phyloP scores from a whole-genome alignment of 1,284 basidiomycete species.

The Ceratobasidium sp. region DNA sequence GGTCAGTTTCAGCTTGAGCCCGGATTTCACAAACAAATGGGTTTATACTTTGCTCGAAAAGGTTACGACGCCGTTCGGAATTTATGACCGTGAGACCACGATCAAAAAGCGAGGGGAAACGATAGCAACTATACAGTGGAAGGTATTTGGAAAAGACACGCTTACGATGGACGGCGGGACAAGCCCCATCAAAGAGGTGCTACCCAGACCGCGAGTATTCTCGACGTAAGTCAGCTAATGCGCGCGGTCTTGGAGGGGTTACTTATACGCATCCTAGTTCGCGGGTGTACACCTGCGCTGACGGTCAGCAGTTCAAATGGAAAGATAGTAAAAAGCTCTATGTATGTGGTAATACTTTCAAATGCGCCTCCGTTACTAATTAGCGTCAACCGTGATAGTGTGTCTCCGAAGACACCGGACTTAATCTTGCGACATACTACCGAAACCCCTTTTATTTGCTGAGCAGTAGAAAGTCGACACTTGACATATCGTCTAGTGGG shows the following conservation, averaged over 20 bases:
- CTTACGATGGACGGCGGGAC: conserved; percentile 12
- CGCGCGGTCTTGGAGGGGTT: not conserved
- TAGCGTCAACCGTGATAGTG: not conserved
- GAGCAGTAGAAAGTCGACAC: conserved; percentile 11
- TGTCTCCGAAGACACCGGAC: conserved; percentile 16
- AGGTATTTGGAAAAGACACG: conserved; percentile 6
- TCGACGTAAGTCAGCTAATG: conserved; percentile 26
- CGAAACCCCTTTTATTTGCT: not conserved
- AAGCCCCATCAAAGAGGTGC: conserved; percentile 9
- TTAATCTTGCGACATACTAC: conserved; percentile 23
- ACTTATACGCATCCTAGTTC: not conserved
- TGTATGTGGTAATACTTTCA: not conserved
- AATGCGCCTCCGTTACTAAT: not conserved
- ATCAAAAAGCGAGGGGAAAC: conserved; percentile 1
- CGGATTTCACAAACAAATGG: not conserved
- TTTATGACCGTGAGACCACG: not conserved
- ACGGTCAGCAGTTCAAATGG: conserved; percentile 22
- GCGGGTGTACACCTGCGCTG: not conserved
- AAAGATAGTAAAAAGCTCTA: conserved; percentile 11
- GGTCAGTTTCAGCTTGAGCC: not conserved
- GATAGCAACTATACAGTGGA: conserved; percentile 29
- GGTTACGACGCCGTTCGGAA: conserved; percentile 21
- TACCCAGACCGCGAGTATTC: not conserved
- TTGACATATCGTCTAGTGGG: not conserved
- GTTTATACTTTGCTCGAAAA: not conserved